phyloP scores from a whole-genome alignment of 352 stramenopile genomes.

The Globisporangium megalacanthum region DNA sequence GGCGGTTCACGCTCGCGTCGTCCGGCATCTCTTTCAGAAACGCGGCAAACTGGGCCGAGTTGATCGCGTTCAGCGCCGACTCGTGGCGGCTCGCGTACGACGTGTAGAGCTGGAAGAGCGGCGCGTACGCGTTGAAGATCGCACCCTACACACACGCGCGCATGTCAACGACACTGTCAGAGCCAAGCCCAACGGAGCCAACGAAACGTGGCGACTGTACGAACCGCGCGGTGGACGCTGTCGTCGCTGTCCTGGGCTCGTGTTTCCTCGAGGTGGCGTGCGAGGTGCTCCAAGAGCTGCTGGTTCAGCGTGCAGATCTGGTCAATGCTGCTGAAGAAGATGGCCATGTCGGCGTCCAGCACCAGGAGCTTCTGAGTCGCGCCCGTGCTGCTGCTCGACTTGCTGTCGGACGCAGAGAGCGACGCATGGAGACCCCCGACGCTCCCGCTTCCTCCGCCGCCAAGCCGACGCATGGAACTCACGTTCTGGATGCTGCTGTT shows the following conservation, averaged over 20 bases:
- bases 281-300: conserved; percentile 82
- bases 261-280: conserved; percentile 67
- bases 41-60: conserved; percentile 62
- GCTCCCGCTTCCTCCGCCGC: conserved; percentile 10
- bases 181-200: no score
- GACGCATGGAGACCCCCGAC: not conserved
- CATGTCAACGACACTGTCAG: not conserved
- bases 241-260: conserved; percentile 25
- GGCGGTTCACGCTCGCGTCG: conserved; percentile 50
- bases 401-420: conserved; percentile 14
- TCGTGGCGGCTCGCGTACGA: conserved; percentile 82
- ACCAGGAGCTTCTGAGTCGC: conserved; percentile 46
- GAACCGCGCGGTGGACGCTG: conserved; percentile 18
- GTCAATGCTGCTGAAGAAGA: conserved; percentile 87
- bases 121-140: conserved; percentile 84
- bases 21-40: conserved; percentile 72
- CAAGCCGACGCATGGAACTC: conserved; percentile 22
- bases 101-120: conserved; percentile 82
- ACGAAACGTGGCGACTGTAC: not conserved
- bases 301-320: conserved; percentile 87
- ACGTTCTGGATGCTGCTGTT: conserved; percentile 45
- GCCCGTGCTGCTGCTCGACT: conserved; percentile 7
- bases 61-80: conserved; percentile 56
- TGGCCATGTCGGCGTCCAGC: conserved; percentile 79
- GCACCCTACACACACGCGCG: conserved; percentile 33